A percentile compares a stretch with the other conserved stretches of the same genome.
These are phyloP conservation scores for Xylariaceae sp. DNA, from an alignment of 2,329 filamentous ascomycete species.

Conservation along the genomic window DNA sequence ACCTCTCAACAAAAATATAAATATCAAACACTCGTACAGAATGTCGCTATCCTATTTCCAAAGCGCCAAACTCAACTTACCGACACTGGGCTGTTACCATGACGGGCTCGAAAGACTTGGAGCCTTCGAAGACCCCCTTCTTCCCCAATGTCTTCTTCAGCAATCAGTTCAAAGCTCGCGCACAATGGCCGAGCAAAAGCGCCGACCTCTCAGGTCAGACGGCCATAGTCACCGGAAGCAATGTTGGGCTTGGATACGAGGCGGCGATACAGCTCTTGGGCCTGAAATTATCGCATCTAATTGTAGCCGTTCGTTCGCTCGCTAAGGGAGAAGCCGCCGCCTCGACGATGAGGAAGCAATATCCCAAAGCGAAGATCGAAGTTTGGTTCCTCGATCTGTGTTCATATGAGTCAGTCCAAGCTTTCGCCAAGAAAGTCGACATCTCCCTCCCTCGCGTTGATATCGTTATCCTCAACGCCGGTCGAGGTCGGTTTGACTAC, in stretches of 20 bases:
- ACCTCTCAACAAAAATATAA: too few species aligned
- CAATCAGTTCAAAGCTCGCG: constrained; percentile 29
- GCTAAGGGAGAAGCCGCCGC: constrained; percentile 43
- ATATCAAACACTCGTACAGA: too few species aligned
- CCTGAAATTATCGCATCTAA: constrained; percentile 39
- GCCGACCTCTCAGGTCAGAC: constrained; percentile 35
- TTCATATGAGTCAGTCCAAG: constrained; percentile 42
- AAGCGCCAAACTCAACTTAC: too few species aligned
- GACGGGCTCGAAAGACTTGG: constrained; percentile 15
- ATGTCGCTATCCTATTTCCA: too few species aligned
- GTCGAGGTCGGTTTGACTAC: not conserved
- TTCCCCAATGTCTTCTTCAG: constrained; percentile 23
- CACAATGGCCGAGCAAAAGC: constrained; percentile 20
- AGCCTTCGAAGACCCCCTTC: constrained; percentile 11
- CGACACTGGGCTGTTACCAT: not conserved
- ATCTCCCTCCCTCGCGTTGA: constrained; percentile 23
- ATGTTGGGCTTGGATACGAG: constrained; percentile 47
- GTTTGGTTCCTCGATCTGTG: constrained; percentile 50
- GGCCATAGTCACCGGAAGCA: constrained; percentile 48
- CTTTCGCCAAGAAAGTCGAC: constrained; percentile 38
- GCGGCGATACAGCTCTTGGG: constrained; percentile 39
- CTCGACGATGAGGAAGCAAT: constrained; percentile 27
- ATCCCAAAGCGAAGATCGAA: constrained; percentile 38
- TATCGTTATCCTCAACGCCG: constrained; percentile 22
- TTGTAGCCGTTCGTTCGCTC: constrained; percentile 44